Conservation (phyloP, 2,329 filamentous ascomycete genomes). For the Fusarium austroafricanum region DNA sequence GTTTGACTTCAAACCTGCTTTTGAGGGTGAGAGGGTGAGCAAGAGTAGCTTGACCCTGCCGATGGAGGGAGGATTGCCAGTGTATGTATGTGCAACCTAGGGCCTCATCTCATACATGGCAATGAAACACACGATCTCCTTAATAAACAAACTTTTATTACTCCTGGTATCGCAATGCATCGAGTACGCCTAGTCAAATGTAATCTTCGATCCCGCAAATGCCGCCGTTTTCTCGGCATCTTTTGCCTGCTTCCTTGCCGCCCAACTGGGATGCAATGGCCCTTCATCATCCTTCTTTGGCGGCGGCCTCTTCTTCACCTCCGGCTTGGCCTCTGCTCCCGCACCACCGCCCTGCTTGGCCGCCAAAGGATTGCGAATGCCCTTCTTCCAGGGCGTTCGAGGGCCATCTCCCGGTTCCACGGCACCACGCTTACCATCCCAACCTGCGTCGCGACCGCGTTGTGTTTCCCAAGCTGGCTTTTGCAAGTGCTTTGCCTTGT, state of each 20-base stretch:
- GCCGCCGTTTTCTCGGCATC: conserved; percentile 63
- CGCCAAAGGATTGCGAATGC: conserved; percentile 54
- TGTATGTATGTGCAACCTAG: conserved; percentile 37
- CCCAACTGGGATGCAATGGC: conserved; percentile 73
- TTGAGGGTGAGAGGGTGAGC: conserved; percentile 62
- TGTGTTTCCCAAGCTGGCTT: conserved; percentile 50
- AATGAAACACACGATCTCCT: neutral
- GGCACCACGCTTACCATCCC: conserved; percentile 68
- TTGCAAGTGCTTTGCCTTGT: conserved; percentile 74
- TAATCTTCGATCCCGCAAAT: conserved; percentile 69
- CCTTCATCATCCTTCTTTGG: conserved; percentile 62
- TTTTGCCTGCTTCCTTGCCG: conserved; percentile 71
- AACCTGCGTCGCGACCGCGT: conserved; percentile 60
- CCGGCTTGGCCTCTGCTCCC: conserved; percentile 9
- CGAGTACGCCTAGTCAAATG: conserved; percentile 60
- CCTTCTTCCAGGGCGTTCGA: conserved; percentile 65
- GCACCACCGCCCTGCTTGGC: conserved; percentile 25
- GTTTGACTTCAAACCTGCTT: conserved; percentile 64
- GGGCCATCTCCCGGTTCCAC: conserved; percentile 57
- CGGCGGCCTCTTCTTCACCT: conserved; percentile 32
- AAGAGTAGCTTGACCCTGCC: conserved; percentile 72
- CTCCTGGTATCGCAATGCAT: conserved; percentile 36
- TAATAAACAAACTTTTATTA: conserved; percentile 31
- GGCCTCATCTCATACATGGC: neutral
- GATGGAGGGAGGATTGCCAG: conserved; percentile 70